Conservation (phyloP, 2,329 filamentous ascomycete genomes). For the Trichoderma sp. region DNA sequence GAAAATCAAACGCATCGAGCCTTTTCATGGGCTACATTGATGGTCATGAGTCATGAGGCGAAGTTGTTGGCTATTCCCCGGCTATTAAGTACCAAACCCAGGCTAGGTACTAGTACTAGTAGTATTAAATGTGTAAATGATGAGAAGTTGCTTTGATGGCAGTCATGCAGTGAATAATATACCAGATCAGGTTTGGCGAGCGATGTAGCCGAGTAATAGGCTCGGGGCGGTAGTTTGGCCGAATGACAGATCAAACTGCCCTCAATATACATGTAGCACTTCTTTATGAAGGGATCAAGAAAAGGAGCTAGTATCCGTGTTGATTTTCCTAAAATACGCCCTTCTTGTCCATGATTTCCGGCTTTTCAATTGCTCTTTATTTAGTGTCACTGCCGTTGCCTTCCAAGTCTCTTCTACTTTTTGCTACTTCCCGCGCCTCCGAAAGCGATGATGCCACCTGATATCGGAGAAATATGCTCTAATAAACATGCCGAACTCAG, state of each 20-base stretch:
- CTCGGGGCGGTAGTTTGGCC: not conserved
- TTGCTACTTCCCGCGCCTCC: not conserved
- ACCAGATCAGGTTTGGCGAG: not conserved
- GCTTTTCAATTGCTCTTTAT: not conserved
- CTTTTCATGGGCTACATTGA: not conserved
- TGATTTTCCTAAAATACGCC: not conserved
- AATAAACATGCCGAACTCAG: not conserved
- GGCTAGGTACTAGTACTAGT: too few species aligned
- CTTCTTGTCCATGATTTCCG: not conserved
- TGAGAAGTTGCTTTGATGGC: not conserved
- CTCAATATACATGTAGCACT: not conserved
- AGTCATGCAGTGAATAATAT: not conserved
- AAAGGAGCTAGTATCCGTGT: not conserved
- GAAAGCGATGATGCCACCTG: not conserved
- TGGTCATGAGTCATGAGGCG: not conserved
- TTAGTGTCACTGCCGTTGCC: not conserved
- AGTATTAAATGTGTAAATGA: not conserved
- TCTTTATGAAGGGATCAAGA: not conserved
- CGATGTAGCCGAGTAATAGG: not conserved
- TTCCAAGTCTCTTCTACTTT: not conserved
- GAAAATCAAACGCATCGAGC: not conserved
- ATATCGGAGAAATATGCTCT: not conserved
- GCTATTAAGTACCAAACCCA: not conserved
- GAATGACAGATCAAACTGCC: not conserved
- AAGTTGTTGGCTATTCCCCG: not conserved